These are phyloP conservation scores for Trametes meyenii DNA, from an alignment of 768 basidiomycete genomes.

Conservation along the genomic window DNA sequence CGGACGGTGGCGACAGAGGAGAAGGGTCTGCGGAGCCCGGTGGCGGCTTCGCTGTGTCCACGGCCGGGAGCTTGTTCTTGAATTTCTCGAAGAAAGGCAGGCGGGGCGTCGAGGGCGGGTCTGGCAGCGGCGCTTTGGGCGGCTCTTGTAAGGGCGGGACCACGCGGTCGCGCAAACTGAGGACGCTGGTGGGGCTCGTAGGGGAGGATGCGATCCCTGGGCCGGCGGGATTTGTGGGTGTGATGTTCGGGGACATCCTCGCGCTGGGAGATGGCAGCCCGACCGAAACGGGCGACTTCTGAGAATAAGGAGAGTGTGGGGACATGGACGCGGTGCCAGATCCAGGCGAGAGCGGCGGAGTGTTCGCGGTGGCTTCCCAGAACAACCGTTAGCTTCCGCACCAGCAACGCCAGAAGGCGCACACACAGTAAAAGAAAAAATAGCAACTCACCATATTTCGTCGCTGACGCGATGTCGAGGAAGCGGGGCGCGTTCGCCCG, in stretches of 20 bases:
- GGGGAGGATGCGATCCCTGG: conserved; percentile 21
- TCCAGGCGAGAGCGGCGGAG: conserved; percentile 34
- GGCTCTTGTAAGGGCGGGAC: conserved; percentile 30
- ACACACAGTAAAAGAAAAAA: not conserved
- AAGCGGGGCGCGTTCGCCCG: conserved; percentile 37
- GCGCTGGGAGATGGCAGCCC: conserved; percentile 22
- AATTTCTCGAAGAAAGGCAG: conserved; percentile 64
- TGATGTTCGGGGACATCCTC: conserved; percentile 19
- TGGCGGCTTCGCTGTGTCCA: conserved; percentile 18
- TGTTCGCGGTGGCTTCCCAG: conserved; percentile 23
- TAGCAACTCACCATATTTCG: conserved; percentile 28
- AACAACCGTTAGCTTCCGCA: not conserved
- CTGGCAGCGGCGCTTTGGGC: conserved; percentile 25
- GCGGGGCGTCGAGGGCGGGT: conserved; percentile 31
- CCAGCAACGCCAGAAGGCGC: too few species aligned
- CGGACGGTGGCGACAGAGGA: conserved; percentile 17
- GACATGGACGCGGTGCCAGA: conserved; percentile 32
- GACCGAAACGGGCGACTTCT: conserved; percentile 29
- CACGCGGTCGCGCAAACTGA: conserved; percentile 25
- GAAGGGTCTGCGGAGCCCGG: conserved; percentile 9
- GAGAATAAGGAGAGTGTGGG: conserved; percentile 31
- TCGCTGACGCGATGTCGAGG: conserved; percentile 34
- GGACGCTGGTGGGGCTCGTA: conserved; percentile 24
- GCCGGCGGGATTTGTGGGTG: conserved; percentile 22
- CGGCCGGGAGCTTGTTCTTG: conserved; percentile 37